Percentiles rank a stretch among this genome's conserved stretches.
Conservation (phyloP, 306 rosid species). For the Cicer judaicum region DNA sequence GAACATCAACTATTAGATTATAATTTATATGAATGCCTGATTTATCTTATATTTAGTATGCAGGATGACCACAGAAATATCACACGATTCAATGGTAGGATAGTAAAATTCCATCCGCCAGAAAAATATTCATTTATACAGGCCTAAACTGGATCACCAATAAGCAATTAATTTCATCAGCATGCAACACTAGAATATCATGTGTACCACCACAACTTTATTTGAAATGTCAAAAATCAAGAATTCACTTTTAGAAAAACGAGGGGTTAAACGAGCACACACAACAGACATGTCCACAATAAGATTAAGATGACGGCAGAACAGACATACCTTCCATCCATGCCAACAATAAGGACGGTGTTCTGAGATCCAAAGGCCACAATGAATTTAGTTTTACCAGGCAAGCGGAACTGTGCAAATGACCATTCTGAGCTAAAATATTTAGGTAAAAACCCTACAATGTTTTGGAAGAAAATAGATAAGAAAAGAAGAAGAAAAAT, state of each 20-base stretch:
- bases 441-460: conserved; percentile 86
- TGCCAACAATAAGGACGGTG: conserved; percentile 68
- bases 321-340: conserved; percentile 85
- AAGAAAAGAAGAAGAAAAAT: conserved; percentile 26
- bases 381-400: conserved; percentile 71
- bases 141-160: not conserved
- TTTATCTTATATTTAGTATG: not conserved
- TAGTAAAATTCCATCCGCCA: not conserved
- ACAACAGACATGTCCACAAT: conserved; percentile 17
- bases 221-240: conserved; percentile 29
- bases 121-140: conserved; percentile 8
- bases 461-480: conserved; percentile 29
- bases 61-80: not conserved
- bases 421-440: conserved; percentile 99
- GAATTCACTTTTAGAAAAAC: not conserved
- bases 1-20: not conserved
- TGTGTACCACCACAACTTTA: conserved; percentile 22
- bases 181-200: conserved; percentile 16
- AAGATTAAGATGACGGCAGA: conserved; percentile 20
- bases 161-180: conserved; percentile 10
- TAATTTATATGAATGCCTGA: too few relatives aligned
- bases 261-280: not conserved
- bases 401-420: conserved; percentile 85
- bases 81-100: not conserved
- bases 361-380: conserved; percentile 91